phyloP scores from a whole-genome alignment of 192 early-diverging fungal species.

The Dispira parvispora region DNA sequence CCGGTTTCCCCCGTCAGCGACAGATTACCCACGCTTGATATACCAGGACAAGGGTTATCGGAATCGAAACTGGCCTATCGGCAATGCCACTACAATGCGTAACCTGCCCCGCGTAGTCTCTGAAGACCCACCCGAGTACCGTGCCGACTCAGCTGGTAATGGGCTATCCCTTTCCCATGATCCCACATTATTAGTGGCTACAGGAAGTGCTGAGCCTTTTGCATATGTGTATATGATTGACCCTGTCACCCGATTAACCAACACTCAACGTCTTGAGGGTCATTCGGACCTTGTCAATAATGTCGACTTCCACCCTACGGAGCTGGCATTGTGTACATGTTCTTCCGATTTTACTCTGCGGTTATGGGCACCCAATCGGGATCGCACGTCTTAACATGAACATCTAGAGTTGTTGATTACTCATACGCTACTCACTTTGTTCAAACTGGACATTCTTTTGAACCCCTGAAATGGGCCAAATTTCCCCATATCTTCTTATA shows the following conservation, averaged over 20 bases:
- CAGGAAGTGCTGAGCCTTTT: conserved; percentile 68
- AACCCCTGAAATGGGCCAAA: too few relatives aligned
- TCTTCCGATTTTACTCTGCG: conserved; percentile 74
- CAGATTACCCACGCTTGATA: conserved; percentile 27
- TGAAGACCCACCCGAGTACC: too few relatives aligned
- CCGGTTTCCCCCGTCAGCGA: neutral
- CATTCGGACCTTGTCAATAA: conserved; percentile 75
- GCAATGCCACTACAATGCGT: conserved; percentile 11
- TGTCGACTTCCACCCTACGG: conserved; percentile 61
- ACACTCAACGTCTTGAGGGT: conserved; percentile 51
- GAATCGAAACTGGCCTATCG: conserved; percentile 82
- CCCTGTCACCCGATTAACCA: conserved; percentile 17
- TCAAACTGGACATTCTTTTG: too few relatives aligned
- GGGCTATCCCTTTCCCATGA: neutral
- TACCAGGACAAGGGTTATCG: conserved; percentile 66
- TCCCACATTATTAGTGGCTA: conserved; percentile 39
- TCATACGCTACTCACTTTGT: too few relatives aligned
- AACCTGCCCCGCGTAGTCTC: neutral
- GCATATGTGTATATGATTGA: conserved; percentile 59
- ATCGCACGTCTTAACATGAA: too few relatives aligned
- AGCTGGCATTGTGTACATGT: conserved; percentile 58
- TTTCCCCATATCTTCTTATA: too few relatives aligned
- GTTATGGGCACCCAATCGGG: conserved; percentile 32
- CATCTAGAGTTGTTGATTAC: too few relatives aligned
- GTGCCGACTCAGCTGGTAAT: too few relatives aligned